phyloP scores from a whole-genome alignment of 2,329 filamentous ascomycete species.

The Dactylonectria estremocensis region DNA sequence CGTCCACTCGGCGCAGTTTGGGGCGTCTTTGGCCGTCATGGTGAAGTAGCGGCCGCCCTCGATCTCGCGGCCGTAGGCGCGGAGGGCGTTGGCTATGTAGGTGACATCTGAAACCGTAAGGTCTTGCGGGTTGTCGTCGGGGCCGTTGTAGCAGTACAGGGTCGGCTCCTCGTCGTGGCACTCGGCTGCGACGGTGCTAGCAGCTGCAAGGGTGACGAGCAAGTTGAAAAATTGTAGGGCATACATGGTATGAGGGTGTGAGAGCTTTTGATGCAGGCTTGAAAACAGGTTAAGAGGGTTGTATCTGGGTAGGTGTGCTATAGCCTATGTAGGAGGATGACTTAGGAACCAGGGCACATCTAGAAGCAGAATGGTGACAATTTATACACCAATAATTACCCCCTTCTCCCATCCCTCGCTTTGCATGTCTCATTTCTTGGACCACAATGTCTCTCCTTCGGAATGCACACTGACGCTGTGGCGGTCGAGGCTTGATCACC shows the following conservation, averaged over 20 bases:
- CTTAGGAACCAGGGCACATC: too few species aligned
- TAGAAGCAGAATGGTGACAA: neutral
- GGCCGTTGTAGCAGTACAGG: constrained; percentile 39
- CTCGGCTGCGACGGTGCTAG: constrained; percentile 1
- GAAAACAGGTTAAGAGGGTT: neutral
- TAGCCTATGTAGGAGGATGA: neutral
- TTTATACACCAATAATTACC: neutral
- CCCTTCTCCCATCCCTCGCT: neutral
- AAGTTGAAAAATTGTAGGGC: constrained; percentile 7
- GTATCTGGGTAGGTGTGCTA: too few species aligned
- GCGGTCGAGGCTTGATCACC: neutral
- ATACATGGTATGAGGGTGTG: constrained; percentile 1
- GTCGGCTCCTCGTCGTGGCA: constrained; percentile 19
- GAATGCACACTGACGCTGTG: constrained; percentile 3
- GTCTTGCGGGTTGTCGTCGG: constrained; percentile 37
- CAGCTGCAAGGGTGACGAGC: constrained; percentile 6
- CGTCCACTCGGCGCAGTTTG: constrained; percentile 46
- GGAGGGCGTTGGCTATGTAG: constrained; percentile 36
- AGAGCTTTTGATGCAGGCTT: neutral
- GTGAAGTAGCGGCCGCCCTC: constrained; percentile 30
- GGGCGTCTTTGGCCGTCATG: constrained; percentile 35
- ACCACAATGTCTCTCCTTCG: constrained; percentile 1
- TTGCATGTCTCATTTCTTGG: neutral
- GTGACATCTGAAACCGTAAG: constrained; percentile 37
- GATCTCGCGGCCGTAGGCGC: constrained; percentile 23